Evolutionary conservation across 2,329 filamentous ascomycete species (phyloP), one percentile per base, ranked within the genome.

Genomic region (Scytalidium sp.): DNA sequence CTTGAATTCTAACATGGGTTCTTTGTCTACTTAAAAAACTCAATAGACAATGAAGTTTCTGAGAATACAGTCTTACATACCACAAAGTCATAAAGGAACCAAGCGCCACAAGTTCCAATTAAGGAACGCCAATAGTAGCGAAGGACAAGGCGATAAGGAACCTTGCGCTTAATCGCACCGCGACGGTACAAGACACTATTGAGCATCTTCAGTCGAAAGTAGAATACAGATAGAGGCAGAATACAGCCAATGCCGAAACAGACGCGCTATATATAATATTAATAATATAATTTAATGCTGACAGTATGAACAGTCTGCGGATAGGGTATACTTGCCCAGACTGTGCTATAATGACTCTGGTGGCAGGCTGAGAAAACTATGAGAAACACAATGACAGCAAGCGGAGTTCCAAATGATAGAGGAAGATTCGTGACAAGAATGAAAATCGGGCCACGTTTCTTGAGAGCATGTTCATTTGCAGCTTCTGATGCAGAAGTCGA

Each of bases 71-170:
- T 36, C n/a, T 10, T 36, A 36, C 6, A 52, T 56, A 15, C 53
- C 29, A 75, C 67, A 50, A 71, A 77, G 54, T 78, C 72, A 52
- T 76, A 75, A 8, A 79, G 68, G 56, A 79, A 79, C 72, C 75
- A 80, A 25, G 76, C 75, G 10, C 72, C 69, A 42, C 68, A 75
- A 3, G 77, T 78, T 3, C 79, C 76, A 25, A 76, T 64, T 10
- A 83, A 62, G 2, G 72, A 65, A 56, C 71, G 75, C 78, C 79
- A 81, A 64, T 82, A 82, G 59, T 74, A 81, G 19, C 67, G 68
- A 9, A 78, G 32, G 5, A 79, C 70, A 0, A 82, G 67, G 1
- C 60, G 56, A 53, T 82, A 78, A 0, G 79, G 75, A 0, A 82
- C 73, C 7, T 63, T 63, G 19, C 60, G 65, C 57, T 80, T 78